Evolutionary conservation across 441 rosid species (phyloP), one percentile per base, ranked within the genome.

Genomic region (Flueggea neowawraea): DNA sequence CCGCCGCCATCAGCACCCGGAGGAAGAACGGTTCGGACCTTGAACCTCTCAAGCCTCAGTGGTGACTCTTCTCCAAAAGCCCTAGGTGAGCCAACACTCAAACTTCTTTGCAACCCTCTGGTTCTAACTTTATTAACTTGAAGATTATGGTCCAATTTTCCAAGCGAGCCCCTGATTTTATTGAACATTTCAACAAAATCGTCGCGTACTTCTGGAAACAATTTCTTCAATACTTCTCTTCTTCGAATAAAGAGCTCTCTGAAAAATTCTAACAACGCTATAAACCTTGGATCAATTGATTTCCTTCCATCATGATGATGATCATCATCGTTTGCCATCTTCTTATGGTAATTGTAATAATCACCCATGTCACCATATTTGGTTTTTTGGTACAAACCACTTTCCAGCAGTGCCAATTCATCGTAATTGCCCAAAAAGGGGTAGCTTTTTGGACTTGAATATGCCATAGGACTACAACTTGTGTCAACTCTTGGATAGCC

Each of bases 11-110:
- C 69, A 60, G 10, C 50, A 45, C 28, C 33, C 16, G 13, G 58
- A 47, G 50, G 14, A 55, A 60, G 58, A 14, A 71, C 68, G 1
- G 73, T 68, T 36, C 67, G 64, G 10, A 80, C 66, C 72, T 67
- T 80, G 58, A 80, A 80, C 66, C 80, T 51, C 8, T 70, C 69
- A 1, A 61, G 74, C 69, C 66, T 68, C 58, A 75, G 9, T 1
- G 69, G 61, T 22, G 36, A 16, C 15, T 59, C 61, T 14, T 53
- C 74, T 11, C 68, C 66, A n/a, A 56, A 48, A 2, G 44, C 59
- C 6, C 65, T 43, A 0, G 61, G 69, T 8, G 75, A 80, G 9
- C 79, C 84, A 50, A 71, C 64, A 59, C 84, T 76, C 52, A 64
- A 58, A 52, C 79, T 80, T 59, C 84, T 66, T 28, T 44, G 60